phyloP scores from a whole-genome alignment of 768 basidiomycete species.

The Mycena albidolilacea region DNA sequence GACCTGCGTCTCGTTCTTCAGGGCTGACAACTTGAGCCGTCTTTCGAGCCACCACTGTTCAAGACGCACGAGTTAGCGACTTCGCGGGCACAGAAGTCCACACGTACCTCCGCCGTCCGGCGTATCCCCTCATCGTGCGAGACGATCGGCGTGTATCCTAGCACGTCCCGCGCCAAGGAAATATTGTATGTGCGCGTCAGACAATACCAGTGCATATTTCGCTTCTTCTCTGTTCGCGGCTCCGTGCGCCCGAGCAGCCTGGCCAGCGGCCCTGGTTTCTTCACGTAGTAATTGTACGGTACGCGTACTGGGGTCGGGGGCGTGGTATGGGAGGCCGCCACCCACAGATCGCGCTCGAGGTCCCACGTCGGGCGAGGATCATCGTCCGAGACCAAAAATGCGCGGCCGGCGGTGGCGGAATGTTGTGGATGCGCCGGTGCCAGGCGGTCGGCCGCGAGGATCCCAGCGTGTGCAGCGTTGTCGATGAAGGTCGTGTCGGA shows the following conservation, averaged over 20 bases:
- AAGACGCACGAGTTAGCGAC: no score
- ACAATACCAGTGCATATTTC: conserved; percentile 52
- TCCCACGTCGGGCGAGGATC: conserved; percentile 70
- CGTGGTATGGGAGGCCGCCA: conserved; percentile 47
- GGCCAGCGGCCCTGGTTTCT: conserved; percentile 40
- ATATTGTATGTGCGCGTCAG: conserved; percentile 65
- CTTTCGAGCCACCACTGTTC: conserved; percentile 27
- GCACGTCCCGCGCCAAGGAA: conserved; percentile 60
- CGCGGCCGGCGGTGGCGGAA: conserved; percentile 61
- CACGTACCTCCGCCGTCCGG: conserved; percentile 45
- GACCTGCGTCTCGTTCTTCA: not conserved
- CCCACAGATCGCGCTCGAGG: conserved; percentile 59
- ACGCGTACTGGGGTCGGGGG: not conserved
- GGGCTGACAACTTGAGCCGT: conserved; percentile 9
- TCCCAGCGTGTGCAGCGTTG: conserved; percentile 68
- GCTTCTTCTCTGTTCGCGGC: conserved; percentile 49
- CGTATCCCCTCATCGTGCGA: conserved; percentile 64
- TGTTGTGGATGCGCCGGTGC: conserved; percentile 51
- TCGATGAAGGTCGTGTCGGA: conserved; percentile 70
- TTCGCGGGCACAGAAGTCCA: no score
- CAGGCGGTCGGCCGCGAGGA: conserved; percentile 67
- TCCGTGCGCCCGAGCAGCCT: conserved; percentile 57
- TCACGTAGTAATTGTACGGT: not conserved
- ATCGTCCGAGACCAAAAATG: conserved; percentile 70
- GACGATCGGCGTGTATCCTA: conserved; percentile 67